Percentiles rank a stretch among this genome's conserved stretches.
phyloP scores from a whole-genome alignment of 176 grass and related monocot species.

The Leersia perrieri region DNA sequence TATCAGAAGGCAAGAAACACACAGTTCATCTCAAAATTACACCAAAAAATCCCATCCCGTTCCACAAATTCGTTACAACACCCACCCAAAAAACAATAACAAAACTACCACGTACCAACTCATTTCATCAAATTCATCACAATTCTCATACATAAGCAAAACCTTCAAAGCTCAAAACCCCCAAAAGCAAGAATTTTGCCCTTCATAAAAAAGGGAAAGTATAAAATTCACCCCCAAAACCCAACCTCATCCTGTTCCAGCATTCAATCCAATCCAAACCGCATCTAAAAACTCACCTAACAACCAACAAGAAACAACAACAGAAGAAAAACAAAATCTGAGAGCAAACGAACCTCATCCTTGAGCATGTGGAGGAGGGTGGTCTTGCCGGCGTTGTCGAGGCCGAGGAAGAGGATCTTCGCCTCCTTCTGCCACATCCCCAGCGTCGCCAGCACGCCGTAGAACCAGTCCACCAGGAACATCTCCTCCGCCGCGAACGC shows the following conservation, averaged over 20 bases:
- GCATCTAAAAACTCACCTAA: background rate
- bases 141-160: background rate
- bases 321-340: too few species aligned
- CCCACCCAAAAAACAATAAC: background rate
- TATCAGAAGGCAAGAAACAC: background rate
- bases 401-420: slow-evolving; percentile 65
- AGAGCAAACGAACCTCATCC: slow-evolving; percentile 82
- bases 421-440: slow-evolving; percentile 65
- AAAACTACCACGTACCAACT: background rate
- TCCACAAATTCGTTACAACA: slow-evolving; percentile 1
- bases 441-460: slow-evolving; percentile 58
- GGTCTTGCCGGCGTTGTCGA: slow-evolving; percentile 67
- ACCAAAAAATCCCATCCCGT: background rate
- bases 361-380: slow-evolving; percentile 61
- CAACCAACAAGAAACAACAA: background rate
- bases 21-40: background rate
- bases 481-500: slow-evolving; percentile 27
- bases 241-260: background rate
- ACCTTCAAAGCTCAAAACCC: background rate
- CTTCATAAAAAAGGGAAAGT: background rate
- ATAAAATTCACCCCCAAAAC: background rate
- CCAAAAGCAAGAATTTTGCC: background rate
- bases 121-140: background rate
- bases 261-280: background rate
- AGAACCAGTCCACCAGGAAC: slow-evolving; percentile 76